Evolutionary conservation across 768 basidiomycete genomes (phyloP).

Genomic region (Rhizopogon roseolus): DNA sequence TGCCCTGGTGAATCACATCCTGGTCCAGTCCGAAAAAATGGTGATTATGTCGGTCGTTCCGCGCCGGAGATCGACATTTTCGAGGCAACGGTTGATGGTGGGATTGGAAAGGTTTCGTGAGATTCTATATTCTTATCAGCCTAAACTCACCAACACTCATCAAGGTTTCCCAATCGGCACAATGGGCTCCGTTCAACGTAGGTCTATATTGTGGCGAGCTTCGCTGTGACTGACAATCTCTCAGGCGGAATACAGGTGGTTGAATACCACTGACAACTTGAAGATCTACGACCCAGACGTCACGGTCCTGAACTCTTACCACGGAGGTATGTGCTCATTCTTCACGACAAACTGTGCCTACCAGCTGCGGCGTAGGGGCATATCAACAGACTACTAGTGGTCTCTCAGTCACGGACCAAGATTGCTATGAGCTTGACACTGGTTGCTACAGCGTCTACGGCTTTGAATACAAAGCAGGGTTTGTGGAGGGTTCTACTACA

Average conservation of each 20-base stretch:
- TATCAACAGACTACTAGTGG: constrained; percentile 38
- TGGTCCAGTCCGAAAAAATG: constrained; percentile 45
- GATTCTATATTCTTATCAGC: background rate
- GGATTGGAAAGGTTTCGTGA: constrained; percentile 28
- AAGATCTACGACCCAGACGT: constrained; percentile 32
- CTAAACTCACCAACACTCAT: constrained; percentile 6
- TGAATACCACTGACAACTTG: constrained; percentile 29
- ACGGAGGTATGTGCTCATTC: constrained; percentile 31
- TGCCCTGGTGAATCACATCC: constrained; percentile 56
- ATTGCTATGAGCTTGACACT: constrained; percentile 37
- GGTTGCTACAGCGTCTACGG: constrained; percentile 46
- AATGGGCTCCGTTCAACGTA: constrained; percentile 37
- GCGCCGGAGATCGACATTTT: constrained; percentile 62
- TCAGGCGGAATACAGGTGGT: constrained; percentile 40
- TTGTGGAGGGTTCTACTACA: background rate
- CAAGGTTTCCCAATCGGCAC: constrained; percentile 51
- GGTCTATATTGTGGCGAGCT: constrained; percentile 3
- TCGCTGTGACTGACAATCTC: background rate
- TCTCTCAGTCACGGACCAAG: constrained; percentile 32
- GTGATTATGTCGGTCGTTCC: constrained; percentile 44
- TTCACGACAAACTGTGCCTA: constrained; percentile 22
- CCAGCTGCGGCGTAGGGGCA: constrained; percentile 14
- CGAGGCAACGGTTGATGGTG: constrained; percentile 38
- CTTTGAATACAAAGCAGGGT: constrained; percentile 47
- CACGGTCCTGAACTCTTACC: constrained; percentile 36